Evolutionary conservation across 306 rosid genomes (phyloP).

Genomic region (Ammopiptanthus mongolicus): DNA sequence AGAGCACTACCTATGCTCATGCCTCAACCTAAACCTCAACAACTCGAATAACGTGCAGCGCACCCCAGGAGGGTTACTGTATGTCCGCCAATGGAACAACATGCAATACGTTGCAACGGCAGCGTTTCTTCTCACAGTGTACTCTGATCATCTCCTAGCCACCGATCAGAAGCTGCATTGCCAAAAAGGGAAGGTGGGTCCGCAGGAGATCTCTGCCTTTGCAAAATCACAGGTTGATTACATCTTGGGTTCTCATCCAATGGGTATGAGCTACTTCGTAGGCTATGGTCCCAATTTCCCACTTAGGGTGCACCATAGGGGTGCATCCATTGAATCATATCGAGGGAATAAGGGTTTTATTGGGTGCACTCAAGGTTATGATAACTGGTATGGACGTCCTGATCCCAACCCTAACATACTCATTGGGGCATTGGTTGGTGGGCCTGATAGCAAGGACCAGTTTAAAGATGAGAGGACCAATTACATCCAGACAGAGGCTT

Average conservation of each 20-base stretch:
- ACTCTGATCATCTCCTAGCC: conserved; percentile 51
- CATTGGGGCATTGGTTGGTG: conserved; percentile 76
- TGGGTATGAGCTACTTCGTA: conserved; percentile 58
- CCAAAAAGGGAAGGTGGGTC: conserved; percentile 24
- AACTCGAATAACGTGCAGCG: conserved; percentile 46
- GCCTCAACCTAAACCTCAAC: conserved; percentile 59
- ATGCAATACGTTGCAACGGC: conserved; percentile 70
- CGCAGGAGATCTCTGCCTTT: conserved; percentile 38
- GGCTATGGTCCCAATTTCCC: conserved; percentile 59
- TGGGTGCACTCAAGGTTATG: conserved; percentile 80
- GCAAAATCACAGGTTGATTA: conserved; percentile 77
- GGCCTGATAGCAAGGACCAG: conserved; percentile 52
- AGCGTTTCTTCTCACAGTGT: conserved; percentile 56
- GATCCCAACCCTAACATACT: conserved; percentile 59
- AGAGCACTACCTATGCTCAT: conserved; percentile 57
- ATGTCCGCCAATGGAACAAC: conserved; percentile 79
- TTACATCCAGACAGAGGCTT: conserved; percentile 75
- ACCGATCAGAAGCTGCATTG: conserved; percentile 45
- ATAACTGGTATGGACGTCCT: conserved; percentile 48
- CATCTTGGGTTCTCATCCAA: conserved; percentile 76
- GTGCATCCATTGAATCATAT: conserved; percentile 68
- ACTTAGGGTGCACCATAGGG: conserved; percentile 65
- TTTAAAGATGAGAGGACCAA: conserved; percentile 60
- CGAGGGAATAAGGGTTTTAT: conserved; percentile 48
- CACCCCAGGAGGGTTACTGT: conserved; percentile 81